Evolutionary conservation across 106 monocot genomes (phyloP), one percentile per base, ranked within the genome.

Genomic region (Alisma plantagoaquatica): DNA sequence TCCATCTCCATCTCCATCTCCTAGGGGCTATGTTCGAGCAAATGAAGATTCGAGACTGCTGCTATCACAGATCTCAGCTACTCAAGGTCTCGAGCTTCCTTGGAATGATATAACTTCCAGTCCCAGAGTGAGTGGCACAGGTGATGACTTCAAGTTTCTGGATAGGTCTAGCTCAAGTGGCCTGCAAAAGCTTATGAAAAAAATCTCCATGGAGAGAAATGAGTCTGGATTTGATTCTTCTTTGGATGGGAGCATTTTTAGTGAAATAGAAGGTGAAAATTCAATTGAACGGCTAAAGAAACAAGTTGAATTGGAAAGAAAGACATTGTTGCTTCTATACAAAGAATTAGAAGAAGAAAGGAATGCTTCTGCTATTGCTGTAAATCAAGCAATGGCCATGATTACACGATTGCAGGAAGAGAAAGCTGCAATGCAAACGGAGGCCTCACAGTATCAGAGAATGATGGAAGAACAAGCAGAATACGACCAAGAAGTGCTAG

Each of bases 401-500:
- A 92, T 92, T 31, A 92, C 81, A 15, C 86, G 74, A 59, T 71
- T 94, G 63, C 93, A 94, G 68, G 87, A 87, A 53, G 93, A 94
- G 77, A 94, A 94, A 71, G 93, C 87, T 24, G 54, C 75, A 2
- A 94, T 94, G 87, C 87, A 83, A 19, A 94, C 87, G 93, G 87
- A 94, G 51, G 93, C 93, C 31, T 67, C 80, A 48, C 93, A 94
- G 27, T 94, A 87, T 68, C 87, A 87, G 52, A 62, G 93, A 47
- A 83, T 87, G 87, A 87, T 87, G 83, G 93, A 94, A 57, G 93
- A 94, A 53, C 87, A 94, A 72, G 67, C 72, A 8, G 93, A 83
- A 53, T 87, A 87, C 59, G 80, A 94, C 54, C 74, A 80, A 44
- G 92, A 92, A 59, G 82, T 86, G 15, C 65, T 92, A 51, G 82